Evolutionary conservation across 1,284 basidiomycete genomes (phyloP).

Genomic region (Apiotrichum sp.): DNA sequence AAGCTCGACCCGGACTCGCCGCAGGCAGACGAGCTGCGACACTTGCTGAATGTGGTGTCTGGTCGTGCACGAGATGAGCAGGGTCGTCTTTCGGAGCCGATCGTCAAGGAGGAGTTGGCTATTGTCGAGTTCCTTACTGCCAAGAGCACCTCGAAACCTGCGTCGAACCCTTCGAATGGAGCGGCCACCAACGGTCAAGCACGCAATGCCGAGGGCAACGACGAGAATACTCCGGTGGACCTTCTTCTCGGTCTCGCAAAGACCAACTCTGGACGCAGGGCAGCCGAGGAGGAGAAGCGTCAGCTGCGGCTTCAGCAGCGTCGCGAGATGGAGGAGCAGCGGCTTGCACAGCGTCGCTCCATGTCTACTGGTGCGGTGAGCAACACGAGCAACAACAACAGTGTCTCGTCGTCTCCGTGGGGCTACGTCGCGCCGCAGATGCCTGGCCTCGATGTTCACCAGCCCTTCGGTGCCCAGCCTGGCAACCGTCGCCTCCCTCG

Average conservation of each 20-base stretch:
- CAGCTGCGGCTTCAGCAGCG: conserved; percentile 39
- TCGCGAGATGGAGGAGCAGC: conserved; percentile 38
- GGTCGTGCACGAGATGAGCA: conserved; percentile 44
- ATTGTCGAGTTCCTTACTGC: conserved; percentile 48
- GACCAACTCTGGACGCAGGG: conserved; percentile 39
- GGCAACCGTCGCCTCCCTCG: conserved; percentile 20
- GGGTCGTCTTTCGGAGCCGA: conserved; percentile 45
- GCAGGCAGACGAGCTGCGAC: conserved; percentile 47
- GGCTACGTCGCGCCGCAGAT: conserved; percentile 45
- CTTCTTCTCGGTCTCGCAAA: conserved; percentile 41
- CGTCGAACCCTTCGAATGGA: conserved; percentile 12
- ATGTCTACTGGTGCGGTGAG: conserved; percentile 7
- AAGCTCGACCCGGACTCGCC: conserved; percentile 47
- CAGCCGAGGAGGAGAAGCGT: conserved; percentile 43
- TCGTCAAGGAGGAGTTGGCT: conserved; percentile 48
- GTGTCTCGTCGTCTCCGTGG: conserved; percentile 33
- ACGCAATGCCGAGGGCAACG: conserved; percentile 11
- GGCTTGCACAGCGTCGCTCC: conserved; percentile 19
- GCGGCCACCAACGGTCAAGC: conserved; percentile 7
- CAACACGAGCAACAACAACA: conserved; percentile 10
- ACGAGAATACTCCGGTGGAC: conserved; percentile 42
- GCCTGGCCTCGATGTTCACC: conserved; percentile 45
- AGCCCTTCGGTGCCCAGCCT: conserved; percentile 34
- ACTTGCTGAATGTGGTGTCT: conserved; percentile 47
- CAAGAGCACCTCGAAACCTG: conserved; percentile 24